Evolutionary conservation across 2,329 filamentous ascomycete genomes (phyloP), one percentile per base, ranked within the genome.

Genomic region (Penicillium sp.): DNA sequence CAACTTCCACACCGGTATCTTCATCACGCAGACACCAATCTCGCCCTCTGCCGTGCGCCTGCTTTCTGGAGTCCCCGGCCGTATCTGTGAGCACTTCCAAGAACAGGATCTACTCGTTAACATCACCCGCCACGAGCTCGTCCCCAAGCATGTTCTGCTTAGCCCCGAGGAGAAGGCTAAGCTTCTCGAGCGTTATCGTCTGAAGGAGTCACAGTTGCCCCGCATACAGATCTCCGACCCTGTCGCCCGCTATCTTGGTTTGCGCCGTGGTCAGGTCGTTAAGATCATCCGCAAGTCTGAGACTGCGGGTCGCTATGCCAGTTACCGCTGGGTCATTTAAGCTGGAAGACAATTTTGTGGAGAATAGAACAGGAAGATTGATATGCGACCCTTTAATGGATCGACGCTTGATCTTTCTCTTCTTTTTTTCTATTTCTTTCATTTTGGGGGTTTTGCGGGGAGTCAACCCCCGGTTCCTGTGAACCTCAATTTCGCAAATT

Each of bases 261-360:
- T 99, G 72, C 89, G 89, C 79, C 84, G 92, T 71, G 92, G 92
- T 4, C 90, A 97, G 76, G 92, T 99, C 3, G 94, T 99, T 69
- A 99, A 99, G 85, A 99, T 99, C 68, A 97, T 99, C 69, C 83
- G 94, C 63, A 92, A 89, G 74, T 92, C 88, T 71, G 94, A 97
- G 81, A 99, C 94, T 54, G 94, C 94, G 14, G 94, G 94, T 59
- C 84, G 94, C 51, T 99, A 99, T 77, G 94, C 94, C 47, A 96
- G 91, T 84, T 99, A 99, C 77, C 82, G 93, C 67, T 87, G 84
- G 84, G 83, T 80, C 34, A 79, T 79, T 52, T 80, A 70, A 70
- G 37, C 16, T 31, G 18, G 29, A 22, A 32, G 39, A 49, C 14
- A 13, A 18, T 31, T 20, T 37, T 38, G 7, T 6, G 32, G 18